Evolutionary conservation across 2,329 filamentous ascomycete genomes (phyloP), one percentile per base, ranked within the genome.

Genomic region (Mariannaea sp.): DNA sequence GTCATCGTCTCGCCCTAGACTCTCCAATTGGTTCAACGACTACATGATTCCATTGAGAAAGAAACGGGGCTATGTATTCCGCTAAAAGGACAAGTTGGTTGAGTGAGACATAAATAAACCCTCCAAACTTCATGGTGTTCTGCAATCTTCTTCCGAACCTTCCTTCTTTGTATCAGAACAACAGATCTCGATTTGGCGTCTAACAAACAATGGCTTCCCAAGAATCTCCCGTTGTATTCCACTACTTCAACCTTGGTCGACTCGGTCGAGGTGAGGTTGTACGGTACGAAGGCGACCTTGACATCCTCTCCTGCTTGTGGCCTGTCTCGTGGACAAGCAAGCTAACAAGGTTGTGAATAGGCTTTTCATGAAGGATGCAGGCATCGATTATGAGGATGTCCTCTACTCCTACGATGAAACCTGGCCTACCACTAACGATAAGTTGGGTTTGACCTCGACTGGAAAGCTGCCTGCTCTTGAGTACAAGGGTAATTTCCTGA

Each of bases 391-490:
- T 8, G 32, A 59, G 12, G 59, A 64, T 4, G 43, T 54, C 5
- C 58, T 52, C 3, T 64, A 64, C 5, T n/a, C 57, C 0, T 61
- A 57, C 24, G 53, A 55, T 1, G 49, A 57, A 3, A 52, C 52
- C 4, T 57, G 53, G 60, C 26, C 49, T 1, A 48, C 50, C 13
- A 60, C 55, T 4, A 69, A 65, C 29, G 53, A 67, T 10, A 60
- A 62, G 39, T 56, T 73, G 5, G 65, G 62, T 2, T 48, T 66
- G 2, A 61, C 59, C 4, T 56, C 58, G 22, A 75, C 72, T 5
- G 70, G 71, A 7, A 61, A 62, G 19, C 44, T 75, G 8, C 73
- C 73, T 4, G 65, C 64, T 0, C 57, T 75, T 3, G 68, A 73
- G 42, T 73, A 73, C 50, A 65, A 73, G 24, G 71, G 69, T 3